Evolutionary conservation across 2,329 filamentous ascomycete genomes (phyloP).

Genomic region (Chaetomiaceae sp.): DNA sequence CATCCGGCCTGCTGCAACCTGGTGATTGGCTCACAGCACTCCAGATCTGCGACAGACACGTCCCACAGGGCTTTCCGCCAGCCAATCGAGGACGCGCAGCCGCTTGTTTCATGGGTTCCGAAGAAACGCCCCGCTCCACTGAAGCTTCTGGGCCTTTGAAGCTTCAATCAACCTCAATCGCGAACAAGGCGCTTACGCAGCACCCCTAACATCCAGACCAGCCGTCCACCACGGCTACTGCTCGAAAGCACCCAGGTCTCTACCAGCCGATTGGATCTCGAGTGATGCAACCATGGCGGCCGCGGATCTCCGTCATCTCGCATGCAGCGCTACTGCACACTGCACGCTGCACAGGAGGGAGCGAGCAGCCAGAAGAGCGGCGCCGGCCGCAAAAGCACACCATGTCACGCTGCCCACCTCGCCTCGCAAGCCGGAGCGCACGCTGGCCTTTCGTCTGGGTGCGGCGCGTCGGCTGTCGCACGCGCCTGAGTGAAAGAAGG

Average conservation of each 20-base stretch:
- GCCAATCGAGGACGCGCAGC: conserved; percentile 11
- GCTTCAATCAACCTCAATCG: neutral
- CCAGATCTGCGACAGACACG: conserved; percentile 1
- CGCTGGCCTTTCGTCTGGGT: conserved; percentile 10
- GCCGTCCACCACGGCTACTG: neutral
- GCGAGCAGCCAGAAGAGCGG: neutral
- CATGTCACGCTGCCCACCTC: neutral
- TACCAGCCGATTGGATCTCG: conserved; percentile 5
- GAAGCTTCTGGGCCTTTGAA: neutral
- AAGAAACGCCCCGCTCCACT: neutral
- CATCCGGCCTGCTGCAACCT: neutral
- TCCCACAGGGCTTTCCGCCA: too few relatives aligned
- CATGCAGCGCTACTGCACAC: too few relatives aligned
- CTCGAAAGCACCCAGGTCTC: neutral
- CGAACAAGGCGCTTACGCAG: conserved; percentile 4
- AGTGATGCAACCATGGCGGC: conserved; percentile 2
- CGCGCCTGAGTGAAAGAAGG: neutral
- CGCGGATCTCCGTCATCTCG: neutral
- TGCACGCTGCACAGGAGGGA: too few relatives aligned
- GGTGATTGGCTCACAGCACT: conserved; percentile 7
- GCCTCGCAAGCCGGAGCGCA: neutral
- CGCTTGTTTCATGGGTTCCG: conserved; percentile 5
- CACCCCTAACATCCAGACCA: neutral
- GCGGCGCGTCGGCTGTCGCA: conserved; percentile 1
- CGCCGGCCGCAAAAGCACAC: neutral